A percentile compares a stretch with the other conserved stretches of the same genome.
phyloP scores from a whole-genome alignment of 495 filamentous ascomycete genomes.

The Pseudoneurospora amorphoporcata region DNA sequence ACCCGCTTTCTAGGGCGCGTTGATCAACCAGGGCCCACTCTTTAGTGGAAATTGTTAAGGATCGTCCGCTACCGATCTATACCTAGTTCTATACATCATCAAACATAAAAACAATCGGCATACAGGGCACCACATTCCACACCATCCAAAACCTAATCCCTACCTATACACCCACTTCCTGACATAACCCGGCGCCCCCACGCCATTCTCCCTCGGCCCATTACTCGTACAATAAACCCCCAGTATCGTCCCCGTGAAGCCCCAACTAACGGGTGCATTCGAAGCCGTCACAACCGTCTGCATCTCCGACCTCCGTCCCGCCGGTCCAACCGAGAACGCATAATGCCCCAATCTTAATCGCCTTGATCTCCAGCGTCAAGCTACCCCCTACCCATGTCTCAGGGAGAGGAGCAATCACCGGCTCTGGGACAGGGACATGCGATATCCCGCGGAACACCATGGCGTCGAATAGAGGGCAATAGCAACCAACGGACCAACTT shows the following conservation, averaged over 20 bases:
- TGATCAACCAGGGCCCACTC: neutral
- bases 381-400: slow-evolving; percentile 21
- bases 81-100: no score
- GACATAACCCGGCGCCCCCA: slow-evolving; percentile 29
- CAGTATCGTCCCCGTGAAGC: slow-evolving; percentile 37
- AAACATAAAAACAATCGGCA: neutral
- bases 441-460: slow-evolving; percentile 31
- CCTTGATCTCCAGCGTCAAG: slow-evolving; percentile 35
- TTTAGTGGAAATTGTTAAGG: neutral
- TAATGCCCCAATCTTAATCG: slow-evolving; percentile 37
- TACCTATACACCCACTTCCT: slow-evolving; percentile 36
- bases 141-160: slow-evolving; percentile 12
- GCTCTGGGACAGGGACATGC: slow-evolving; percentile 23
- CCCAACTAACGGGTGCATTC: slow-evolving; percentile 37
- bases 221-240: slow-evolving; percentile 45
- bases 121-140: neutral
- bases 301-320: slow-evolving; percentile 19
- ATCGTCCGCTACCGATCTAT: neutral
- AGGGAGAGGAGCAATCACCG: slow-evolving; percentile 21
- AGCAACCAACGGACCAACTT: neutral
- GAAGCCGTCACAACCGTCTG: slow-evolving; percentile 25
- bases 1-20: neutral
- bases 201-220: slow-evolving; percentile 26
- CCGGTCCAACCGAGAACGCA: slow-evolving; percentile 32
- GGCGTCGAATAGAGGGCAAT: neutral